Base-by-base conservation (phyloP, 768 basidiomycete species). In the Boletus tylopilopsis region DNA sequence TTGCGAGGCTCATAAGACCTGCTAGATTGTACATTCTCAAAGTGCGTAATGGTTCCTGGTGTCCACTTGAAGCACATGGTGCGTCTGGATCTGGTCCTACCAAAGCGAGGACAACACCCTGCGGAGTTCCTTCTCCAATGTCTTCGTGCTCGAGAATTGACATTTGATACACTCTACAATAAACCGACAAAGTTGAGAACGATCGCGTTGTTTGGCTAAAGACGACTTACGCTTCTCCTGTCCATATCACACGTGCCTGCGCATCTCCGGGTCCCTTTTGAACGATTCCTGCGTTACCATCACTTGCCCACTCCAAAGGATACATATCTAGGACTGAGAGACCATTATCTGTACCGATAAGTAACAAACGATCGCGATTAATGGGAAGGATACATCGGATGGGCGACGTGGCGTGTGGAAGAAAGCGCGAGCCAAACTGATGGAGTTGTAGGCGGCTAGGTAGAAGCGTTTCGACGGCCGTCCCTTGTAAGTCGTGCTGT, bases 21-120 rank as follows among this genome's bases (percentile, higher is more conserved):
- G 81, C 73, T 18, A 93, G 73, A 59, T 84, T 92, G 64, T 93
- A 93, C 89, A 93, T 91, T 34, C 90, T 80, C 34, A 91, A 67
- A 7, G 74, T 71, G 40, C 82, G 75, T 33, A 73, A 58, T 7
- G 74, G 64, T 55, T 88, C 86, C 43, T 75, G 67, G 32, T 87
- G 82, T 51, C 77, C 80, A 34, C 42, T 59, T 40, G 61, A 57
- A 27, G 63, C 62, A 24, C 61, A 58, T 2, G 72, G 66, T 5
- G 76, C 73, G 19, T 80, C 79, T 4, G 71, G 61, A 18, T 81
- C 78, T 1, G 84, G 79, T 18, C 87, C 84, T 6, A 92, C 84
- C 23, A 93, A 76, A 4, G 80, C 81, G 3, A 93, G 74, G 23
- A 90, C 81, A 18, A 93, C 88, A 13, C 90, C 89, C 59, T 87